Evolutionary conservation across 331 rosid species (phyloP).

Genomic region (Erythrophleum ivorense): DNA sequence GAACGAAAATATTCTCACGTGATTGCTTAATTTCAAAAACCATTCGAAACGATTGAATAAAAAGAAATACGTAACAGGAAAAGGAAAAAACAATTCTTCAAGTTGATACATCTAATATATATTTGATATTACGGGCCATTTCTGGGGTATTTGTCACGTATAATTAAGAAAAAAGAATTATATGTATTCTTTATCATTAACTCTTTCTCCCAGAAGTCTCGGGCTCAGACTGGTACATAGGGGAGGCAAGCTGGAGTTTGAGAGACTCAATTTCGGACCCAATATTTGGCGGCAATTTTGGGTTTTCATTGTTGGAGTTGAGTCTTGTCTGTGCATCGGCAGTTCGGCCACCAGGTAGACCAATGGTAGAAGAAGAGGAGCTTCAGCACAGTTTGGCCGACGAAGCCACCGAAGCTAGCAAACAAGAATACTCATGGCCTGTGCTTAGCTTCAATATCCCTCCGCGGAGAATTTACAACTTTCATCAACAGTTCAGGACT

Average conservation of each 20-base stretch:
- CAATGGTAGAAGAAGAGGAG: conserved; percentile 57
- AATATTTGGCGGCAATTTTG: not conserved
- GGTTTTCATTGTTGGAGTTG: not conserved
- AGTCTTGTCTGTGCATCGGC: not conserved
- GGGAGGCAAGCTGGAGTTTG: not conserved
- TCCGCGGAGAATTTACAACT: conserved; percentile 75
- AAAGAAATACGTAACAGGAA: no score
- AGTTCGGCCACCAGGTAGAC: not conserved
- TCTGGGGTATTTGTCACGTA: no score
- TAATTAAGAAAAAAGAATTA: no score
- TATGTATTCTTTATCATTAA: no score
- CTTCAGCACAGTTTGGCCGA: conserved; percentile 34
- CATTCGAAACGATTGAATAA: no score
- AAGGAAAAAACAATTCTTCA: no score
- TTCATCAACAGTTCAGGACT: conserved; percentile 72
- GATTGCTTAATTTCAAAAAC: no score
- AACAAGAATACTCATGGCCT: conserved; percentile 58
- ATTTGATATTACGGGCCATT: no score
- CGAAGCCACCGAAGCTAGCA: conserved; percentile 34
- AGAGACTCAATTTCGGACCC: not conserved
- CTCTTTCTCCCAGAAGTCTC: no score
- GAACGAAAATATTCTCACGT: no score
- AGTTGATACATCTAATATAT: no score
- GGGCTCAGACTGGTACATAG: not conserved
- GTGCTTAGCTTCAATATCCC: conserved; percentile 60